Evolutionary conservation across 805 yeast genomes (phyloP), one percentile per base, ranked within the genome.

Genomic region (Wickerhamomyces kurtzmanii): DNA sequence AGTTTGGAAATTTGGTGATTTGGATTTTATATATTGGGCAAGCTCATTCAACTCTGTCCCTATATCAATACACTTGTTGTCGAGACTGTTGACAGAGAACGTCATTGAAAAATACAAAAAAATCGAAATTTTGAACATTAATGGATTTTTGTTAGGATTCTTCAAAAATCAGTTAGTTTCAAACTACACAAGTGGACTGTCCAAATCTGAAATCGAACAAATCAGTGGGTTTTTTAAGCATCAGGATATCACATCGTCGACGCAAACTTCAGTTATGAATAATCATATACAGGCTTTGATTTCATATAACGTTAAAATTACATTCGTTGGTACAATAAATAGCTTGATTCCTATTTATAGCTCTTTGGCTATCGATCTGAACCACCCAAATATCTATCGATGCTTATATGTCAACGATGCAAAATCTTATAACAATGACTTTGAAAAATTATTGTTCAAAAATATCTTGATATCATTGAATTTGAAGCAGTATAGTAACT

Each of bases 21-120:
- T 71, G 2, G 71, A 70, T 34, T 57, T 59, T 19, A 54, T 73
- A 4, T 62, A 67, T 28, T 50, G 71, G 19, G 63, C 64, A 1
- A 62, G 76, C 0, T 68, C 65, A 32, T 69, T 72, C 12, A 71
- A 68, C 37, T 69, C 76, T 1, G 62, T 68, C 23, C 75, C 73
- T 2, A 62, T 72, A 12, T 51, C 70, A 2, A 55, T 68, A 3
- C 51, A 60, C 6, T 37, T 72, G 10, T 51, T 71, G n/a, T 62
- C 73, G 3, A 48, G 52, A 23, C 50, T 73, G 12, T 55, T 73
- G 12, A 47, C 54, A 6, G 33, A 45, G 17, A 37, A 43, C 15
- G 30, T 45, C 5, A 25, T 34, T 4, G 33, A 47, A 6, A 39
- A 36, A 8, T 29, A 42, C n/a, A 26, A 30, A 2, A 38, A 45